Conservation (phyloP, 2,329 filamentous ascomycete species). For the Knufia petricola region DNA sequence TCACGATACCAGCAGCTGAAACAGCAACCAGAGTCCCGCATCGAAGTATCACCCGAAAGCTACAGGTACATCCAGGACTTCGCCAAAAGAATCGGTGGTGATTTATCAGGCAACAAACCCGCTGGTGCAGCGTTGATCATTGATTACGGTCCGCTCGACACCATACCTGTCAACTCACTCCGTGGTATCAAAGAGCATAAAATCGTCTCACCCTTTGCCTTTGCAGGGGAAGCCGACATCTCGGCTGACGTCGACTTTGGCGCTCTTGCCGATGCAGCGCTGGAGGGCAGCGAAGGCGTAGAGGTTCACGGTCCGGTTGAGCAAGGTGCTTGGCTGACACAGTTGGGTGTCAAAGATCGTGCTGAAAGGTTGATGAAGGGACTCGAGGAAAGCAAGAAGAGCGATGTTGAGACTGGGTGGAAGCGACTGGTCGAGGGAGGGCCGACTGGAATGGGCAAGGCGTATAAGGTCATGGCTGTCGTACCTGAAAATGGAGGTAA, state of each 20-base stretch:
- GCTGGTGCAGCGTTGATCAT: slow-evolving; percentile 87
- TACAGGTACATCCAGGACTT: slow-evolving; percentile 72
- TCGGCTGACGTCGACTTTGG: slow-evolving; percentile 90
- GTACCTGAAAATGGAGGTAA: slow-evolving; percentile 67
- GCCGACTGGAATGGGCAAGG: slow-evolving; percentile 78
- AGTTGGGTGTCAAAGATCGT: slow-evolving; percentile 75
- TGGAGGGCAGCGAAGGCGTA: slow-evolving; percentile 63
- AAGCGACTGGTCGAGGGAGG: slow-evolving; percentile 74
- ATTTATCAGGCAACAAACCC: slow-evolving; percentile 45
- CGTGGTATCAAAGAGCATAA: slow-evolving; percentile 75
- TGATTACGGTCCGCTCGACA: slow-evolving; percentile 76
- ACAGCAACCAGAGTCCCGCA: slow-evolving; percentile 55
- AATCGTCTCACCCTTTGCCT: slow-evolving; percentile 66
- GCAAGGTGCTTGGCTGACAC: slow-evolving; percentile 67
- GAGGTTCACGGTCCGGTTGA: slow-evolving; percentile 89
- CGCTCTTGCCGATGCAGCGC: slow-evolving; percentile 71
- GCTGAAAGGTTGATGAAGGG: slow-evolving; percentile 56
- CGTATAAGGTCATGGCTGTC: slow-evolving; percentile 90
- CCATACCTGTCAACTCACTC: slow-evolving; percentile 77
- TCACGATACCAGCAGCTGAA: slow-evolving; percentile 69
- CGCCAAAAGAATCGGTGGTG: slow-evolving; percentile 72
- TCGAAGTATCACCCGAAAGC: slow-evolving; percentile 86
- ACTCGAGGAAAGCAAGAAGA: slow-evolving; percentile 40
- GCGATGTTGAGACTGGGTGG: slow-evolving; percentile 63
- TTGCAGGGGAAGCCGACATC: slow-evolving; percentile 76